phyloP scores from a whole-genome alignment of 148 eudicot genomes.

The Salicornia ramosissima region DNA sequence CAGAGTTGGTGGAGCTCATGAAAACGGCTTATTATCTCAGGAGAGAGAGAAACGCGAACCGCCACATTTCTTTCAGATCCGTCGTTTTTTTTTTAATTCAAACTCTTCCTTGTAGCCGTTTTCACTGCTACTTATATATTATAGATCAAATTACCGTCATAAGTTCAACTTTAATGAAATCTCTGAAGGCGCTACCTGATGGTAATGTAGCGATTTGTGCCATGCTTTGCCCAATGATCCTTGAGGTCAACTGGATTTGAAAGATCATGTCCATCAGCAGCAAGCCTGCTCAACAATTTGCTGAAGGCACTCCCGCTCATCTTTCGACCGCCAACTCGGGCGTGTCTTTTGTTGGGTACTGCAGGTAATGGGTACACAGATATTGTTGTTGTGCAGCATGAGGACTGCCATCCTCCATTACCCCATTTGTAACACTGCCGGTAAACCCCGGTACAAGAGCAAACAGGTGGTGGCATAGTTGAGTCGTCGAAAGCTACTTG shows the following conservation, averaged over 20 bases:
- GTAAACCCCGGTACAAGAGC: constrained; percentile 81
- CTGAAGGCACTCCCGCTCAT: constrained; percentile 96
- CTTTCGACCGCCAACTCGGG: constrained; percentile 85
- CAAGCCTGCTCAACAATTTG: constrained; percentile 74
- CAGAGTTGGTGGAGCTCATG: background rate
- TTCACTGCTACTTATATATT: background rate
- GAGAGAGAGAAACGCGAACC: background rate
- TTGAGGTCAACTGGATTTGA: constrained; percentile 79
- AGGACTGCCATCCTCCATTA: constrained; percentile 96
- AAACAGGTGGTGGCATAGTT: constrained; percentile 83
- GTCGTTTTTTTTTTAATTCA: constrained; percentile 3
- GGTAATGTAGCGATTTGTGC: constrained; percentile 94
- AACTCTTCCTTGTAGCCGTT: background rate
- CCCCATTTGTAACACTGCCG: constrained; percentile 99
- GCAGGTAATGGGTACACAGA: constrained; percentile 84
- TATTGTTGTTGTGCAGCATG: constrained; percentile 86
- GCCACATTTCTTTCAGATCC: background rate
- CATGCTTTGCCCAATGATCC: constrained; percentile 94
- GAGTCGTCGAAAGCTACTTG: constrained; percentile 79
- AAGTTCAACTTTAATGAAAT: background rate
- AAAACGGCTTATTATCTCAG: background rate
- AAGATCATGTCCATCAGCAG: constrained; percentile 82
- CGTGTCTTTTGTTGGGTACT: constrained; percentile 79
- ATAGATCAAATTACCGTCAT: constrained; percentile 16
- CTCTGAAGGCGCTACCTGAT: constrained; percentile 46